These are phyloP conservation scores for Hyaloperonospora arabidopsidis DNA, from an alignment of 352 stramenopile genomes.

Conservation along the genomic window DNA sequence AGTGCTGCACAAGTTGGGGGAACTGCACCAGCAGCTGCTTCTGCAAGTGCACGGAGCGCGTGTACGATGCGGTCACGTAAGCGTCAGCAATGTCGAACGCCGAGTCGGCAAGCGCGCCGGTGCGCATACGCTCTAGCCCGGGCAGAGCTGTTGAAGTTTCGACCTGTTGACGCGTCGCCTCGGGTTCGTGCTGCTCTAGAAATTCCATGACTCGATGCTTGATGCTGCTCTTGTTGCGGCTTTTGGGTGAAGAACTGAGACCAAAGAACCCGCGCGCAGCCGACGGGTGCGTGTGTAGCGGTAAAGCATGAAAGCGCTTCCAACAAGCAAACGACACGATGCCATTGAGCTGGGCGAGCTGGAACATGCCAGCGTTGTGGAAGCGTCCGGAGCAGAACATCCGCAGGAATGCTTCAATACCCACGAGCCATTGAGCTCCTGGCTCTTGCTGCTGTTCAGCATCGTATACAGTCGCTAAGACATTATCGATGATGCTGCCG, in stretches of 20 bases:
- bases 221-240: slow-evolving; percentile 34
- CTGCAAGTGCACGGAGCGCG: slow-evolving; percentile 44
- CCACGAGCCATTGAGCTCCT: slow-evolving; percentile 47
- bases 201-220: slow-evolving; percentile 76
- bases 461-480: slow-evolving; percentile 28
- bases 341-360: slow-evolving; percentile 80
- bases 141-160: slow-evolving; percentile 13
- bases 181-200: slow-evolving; percentile 40
- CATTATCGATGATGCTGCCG: slow-evolving; percentile 39
- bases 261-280: slow-evolving; percentile 62
- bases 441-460: slow-evolving; percentile 13
- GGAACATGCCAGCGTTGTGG: slow-evolving; percentile 81
- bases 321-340: slow-evolving; percentile 76
- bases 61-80: slow-evolving; percentile 74
- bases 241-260: slow-evolving; percentile 13
- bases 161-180: slow-evolving; percentile 8
- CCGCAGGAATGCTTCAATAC: slow-evolving; percentile 82
- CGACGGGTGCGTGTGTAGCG: slow-evolving; percentile 67
- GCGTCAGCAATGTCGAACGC: slow-evolving; percentile 73
- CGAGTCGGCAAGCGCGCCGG: slow-evolving; percentile 36
- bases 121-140: slow-evolving; percentile 28
- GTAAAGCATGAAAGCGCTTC: slow-evolving; percentile 45
- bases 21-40: slow-evolving; percentile 26
- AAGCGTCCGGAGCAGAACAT: slow-evolving; percentile 69
- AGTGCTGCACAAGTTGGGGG: slow-evolving; percentile 24